Evolutionary conservation across 192 early-diverging fungal species (phyloP), one percentile per base, ranked within the genome.

Genomic region (Entomortierella chlamydospora): DNA sequence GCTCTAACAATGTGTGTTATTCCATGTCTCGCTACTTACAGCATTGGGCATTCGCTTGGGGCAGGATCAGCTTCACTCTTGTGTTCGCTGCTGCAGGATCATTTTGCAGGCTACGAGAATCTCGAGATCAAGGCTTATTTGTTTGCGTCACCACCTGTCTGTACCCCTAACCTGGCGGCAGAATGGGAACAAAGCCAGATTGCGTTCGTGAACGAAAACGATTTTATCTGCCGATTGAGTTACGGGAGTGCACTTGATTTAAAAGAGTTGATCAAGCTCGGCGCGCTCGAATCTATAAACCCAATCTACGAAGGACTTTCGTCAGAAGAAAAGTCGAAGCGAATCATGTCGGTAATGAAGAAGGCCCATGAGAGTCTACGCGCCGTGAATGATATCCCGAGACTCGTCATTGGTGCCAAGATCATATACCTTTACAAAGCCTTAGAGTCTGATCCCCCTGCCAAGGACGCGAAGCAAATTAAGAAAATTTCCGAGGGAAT

Each of bases 31-130:
- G 31, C 52, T 52, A 4, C 0, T n/a, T 34, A 45, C 2, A 63
- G 70, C 17, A 81, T 83, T 22, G 82, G 82, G 29, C 77, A 83
- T 39, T 83, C 82, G n/a, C 61, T 83, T 50, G 82, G 82, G n/a
- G 82, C 76, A 2, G 68, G 73, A 17, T 56, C 77, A 0, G 68
- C 74, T 34, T 70, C 82, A 2, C 47, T 83, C 0, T 57, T 73
- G 1, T 80, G 76, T 51, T 51, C 72, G 29, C 50, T 83, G 6
- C 53, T 83, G 12, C 76, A 70, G 22, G 74, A 80, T 29, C 51
- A 59, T 22, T 83, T 78, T 52, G 63, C 57, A 20, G 61, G 73
- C 29, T 70, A 61, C 30, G 57, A 53, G 3, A 47, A 60, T 28
- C 57, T 83, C 20, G 64, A 79, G 29, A 51, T 80, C 57, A 78